phyloP scores from a whole-genome alignment of 257 asterid genomes.

The Cordia subcordata region DNA sequence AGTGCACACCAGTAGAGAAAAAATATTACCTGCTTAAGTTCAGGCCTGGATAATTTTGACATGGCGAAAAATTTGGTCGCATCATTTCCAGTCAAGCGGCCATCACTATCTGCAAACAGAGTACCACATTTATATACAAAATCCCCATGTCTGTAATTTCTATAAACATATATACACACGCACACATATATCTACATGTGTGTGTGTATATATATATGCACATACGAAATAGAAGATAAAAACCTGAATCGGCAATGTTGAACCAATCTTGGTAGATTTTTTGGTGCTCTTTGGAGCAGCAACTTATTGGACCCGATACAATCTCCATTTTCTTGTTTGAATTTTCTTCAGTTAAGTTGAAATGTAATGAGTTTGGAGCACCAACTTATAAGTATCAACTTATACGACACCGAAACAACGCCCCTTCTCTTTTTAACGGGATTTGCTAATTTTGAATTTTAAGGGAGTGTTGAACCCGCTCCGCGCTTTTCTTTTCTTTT shows the following conservation, averaged over 20 bases:
- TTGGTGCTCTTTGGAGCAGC: constrained; percentile 50
- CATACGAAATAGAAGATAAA: not conserved
- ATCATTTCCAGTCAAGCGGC: constrained; percentile 76
- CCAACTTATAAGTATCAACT: too few species aligned
- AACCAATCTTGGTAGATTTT: constrained; percentile 73
- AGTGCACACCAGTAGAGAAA: not conserved
- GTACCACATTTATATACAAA: not conserved
- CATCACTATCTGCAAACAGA: constrained; percentile 55
- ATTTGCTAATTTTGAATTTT: too few species aligned
- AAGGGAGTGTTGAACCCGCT: too few species aligned
- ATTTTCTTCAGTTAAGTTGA: not conserved
- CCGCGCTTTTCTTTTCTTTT: too few species aligned
- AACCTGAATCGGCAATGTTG: constrained; percentile 79
- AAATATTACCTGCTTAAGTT: constrained; percentile 66
- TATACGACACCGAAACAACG: not conserved
- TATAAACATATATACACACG: not conserved
- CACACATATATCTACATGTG: not conserved
- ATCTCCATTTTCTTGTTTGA: constrained; percentile 33
- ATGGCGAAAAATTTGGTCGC: constrained; percentile 56
- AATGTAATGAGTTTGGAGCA: constrained; percentile 32
- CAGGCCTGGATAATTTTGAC: constrained; percentile 61
- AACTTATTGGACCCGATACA: constrained; percentile 27
- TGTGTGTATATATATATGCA: not conserved
- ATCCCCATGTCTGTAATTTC: constrained; percentile 7
- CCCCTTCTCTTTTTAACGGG: too few species aligned